Evolutionary conservation across 2,329 filamentous ascomycete genomes (phyloP).

Genomic region (Aspergillus transmontanensis): DNA sequence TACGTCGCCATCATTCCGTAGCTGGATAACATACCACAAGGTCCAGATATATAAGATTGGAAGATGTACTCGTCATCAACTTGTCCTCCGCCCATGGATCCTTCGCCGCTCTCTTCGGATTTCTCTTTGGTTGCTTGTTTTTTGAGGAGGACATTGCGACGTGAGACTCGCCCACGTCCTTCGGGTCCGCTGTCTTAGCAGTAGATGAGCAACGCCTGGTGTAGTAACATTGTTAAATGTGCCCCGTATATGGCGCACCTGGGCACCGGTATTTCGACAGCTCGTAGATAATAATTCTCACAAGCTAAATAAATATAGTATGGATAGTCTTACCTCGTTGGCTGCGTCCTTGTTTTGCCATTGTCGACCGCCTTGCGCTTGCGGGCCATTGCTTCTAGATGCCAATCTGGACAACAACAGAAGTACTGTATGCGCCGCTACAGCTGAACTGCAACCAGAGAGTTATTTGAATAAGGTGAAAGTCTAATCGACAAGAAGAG

Average conservation of each 20-base stretch:
- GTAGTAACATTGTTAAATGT: conserved; percentile 19
- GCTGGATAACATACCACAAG: conserved; percentile 37
- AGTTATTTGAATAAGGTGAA: conserved; percentile 3
- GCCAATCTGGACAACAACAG: conserved; percentile 10
- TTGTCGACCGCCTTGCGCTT: conserved; percentile 37
- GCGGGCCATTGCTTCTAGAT: conserved; percentile 34
- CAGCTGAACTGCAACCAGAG: conserved; percentile 3
- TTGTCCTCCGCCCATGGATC: conserved; percentile 42
- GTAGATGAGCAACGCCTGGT: conserved; percentile 24
- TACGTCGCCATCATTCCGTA: not conserved
- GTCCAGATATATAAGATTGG: conserved; percentile 38
- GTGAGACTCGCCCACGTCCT: conserved; percentile 26
- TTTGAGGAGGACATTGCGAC: conserved; percentile 33
- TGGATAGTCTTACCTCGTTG: conserved; percentile 23
- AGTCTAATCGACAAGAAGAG: not conserved
- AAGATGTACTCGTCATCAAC: conserved; percentile 42
- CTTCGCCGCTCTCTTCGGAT: conserved; percentile 35
- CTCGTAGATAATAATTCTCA: not conserved
- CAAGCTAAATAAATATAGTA: not conserved
- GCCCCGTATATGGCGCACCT: not conserved
- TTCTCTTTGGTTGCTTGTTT: conserved; percentile 32
- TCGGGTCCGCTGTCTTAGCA: conserved; percentile 30
- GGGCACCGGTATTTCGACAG: not conserved
- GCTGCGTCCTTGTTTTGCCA: conserved; percentile 30
- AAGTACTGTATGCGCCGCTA: conserved; percentile 12